phyloP scores from a whole-genome alignment of 2,329 filamentous ascomycete genomes.

The Endoconidiophora laricicola region DNA sequence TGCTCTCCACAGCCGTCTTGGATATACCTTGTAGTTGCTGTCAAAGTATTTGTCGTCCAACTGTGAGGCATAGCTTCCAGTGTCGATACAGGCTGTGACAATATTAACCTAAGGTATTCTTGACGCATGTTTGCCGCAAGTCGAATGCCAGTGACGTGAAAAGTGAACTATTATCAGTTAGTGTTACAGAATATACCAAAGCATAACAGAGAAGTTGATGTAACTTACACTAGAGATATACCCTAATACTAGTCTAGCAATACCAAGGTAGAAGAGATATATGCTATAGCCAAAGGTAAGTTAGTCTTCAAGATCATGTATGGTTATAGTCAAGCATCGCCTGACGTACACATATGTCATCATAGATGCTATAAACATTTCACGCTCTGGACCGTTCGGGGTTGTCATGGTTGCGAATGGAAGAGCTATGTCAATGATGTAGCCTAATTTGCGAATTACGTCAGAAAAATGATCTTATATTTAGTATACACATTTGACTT shows the following conservation, averaged over 20 bases:
- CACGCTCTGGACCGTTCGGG: too few relatives aligned
- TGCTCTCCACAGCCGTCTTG: constrained; percentile 39
- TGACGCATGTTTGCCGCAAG: constrained; percentile 33
- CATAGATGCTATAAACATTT: too few relatives aligned
- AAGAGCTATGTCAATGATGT: too few relatives aligned
- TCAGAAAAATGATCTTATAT: neutral
- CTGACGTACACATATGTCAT: too few relatives aligned
- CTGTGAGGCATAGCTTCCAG: constrained; percentile 33
- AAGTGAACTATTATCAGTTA: constrained; percentile 12
- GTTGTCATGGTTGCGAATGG: too few relatives aligned
- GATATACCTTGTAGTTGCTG: constrained; percentile 33
- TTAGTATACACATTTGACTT: neutral
- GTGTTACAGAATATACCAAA: neutral
- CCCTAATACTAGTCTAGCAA: constrained; percentile 20
- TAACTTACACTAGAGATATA: constrained; percentile 20
- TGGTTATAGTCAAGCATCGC: too few relatives aligned
- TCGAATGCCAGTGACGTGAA: constrained; percentile 32
- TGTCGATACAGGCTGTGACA: constrained; percentile 30
- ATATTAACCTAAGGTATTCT: constrained; percentile 31
- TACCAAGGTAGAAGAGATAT: constrained; percentile 19
- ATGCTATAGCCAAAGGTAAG: neutral
- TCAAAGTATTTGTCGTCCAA: constrained; percentile 34
- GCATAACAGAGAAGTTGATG: neutral
- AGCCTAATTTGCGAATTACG: too few relatives aligned
- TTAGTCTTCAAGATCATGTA: too few relatives aligned